Conservation (phyloP, 75 land plant species). For the Pseudotsuga menziesii region DNA sequence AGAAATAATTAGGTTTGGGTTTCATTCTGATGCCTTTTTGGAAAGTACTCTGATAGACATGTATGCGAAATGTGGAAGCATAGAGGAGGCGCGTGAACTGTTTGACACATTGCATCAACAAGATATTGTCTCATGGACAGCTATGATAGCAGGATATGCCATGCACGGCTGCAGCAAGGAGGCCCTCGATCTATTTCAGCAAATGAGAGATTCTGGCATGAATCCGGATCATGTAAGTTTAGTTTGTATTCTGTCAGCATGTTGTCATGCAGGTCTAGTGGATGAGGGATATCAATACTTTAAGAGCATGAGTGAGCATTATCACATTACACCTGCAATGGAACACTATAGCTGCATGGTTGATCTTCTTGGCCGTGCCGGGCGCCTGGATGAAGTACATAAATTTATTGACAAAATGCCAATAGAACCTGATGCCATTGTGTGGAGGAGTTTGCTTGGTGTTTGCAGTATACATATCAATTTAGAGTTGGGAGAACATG, state of each 20-base stretch:
- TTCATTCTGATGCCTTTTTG: conserved; percentile 12
- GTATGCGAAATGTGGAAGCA: conserved; percentile 38
- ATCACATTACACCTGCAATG: conserved; percentile 15
- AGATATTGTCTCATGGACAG: conserved; percentile 52
- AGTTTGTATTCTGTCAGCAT: conserved; percentile 12
- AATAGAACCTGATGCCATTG: conserved; percentile 15
- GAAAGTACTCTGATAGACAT: conserved; percentile 29
- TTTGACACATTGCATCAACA: conserved; percentile 29
- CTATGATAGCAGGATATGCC: conserved; percentile 37
- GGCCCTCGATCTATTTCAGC: conserved; percentile 30
- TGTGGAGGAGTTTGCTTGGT: conserved; percentile 27
- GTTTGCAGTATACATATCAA: conserved; percentile 19
- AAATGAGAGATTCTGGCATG: conserved; percentile 25
- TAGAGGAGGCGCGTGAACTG: conserved; percentile 15
- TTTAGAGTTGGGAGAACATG: conserved; percentile 18
- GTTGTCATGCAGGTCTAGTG: conserved; percentile 18
- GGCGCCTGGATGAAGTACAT: conserved; percentile 19
- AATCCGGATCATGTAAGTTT: conserved; percentile 29
- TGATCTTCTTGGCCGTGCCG: conserved; percentile 29
- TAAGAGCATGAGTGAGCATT: conserved; percentile 14
- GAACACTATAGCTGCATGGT: conserved; percentile 24
- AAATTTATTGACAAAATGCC: conserved; percentile 14
- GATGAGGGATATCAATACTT: conserved; percentile 14
- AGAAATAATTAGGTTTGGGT: conserved; percentile 15
- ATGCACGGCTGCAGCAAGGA: conserved; percentile 28